Conservation (phyloP, 495 filamentous ascomycete species). For the Aspergillus cavernicola region DNA sequence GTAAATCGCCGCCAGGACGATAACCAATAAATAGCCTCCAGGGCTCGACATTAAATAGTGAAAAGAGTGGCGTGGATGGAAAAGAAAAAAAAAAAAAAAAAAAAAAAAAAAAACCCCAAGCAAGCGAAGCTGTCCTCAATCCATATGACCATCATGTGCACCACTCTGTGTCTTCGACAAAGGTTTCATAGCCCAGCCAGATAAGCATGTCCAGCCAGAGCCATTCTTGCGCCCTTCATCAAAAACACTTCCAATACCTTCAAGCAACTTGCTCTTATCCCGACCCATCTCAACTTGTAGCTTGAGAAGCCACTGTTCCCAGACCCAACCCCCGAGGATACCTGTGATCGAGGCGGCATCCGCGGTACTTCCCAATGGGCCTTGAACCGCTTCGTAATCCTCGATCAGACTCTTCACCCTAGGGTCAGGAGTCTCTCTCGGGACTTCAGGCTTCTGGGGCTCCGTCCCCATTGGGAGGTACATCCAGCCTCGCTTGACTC, state of each 20-base stretch:
- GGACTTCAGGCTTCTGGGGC: constrained; percentile 38
- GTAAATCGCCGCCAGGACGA: constrained; percentile 1
- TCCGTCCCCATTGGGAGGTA: constrained; percentile 81
- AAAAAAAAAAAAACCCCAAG: not conserved
- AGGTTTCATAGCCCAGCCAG: constrained; percentile 88
- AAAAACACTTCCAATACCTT: constrained; percentile 73
- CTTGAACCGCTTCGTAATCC: constrained; percentile 57
- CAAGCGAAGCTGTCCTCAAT: not conserved
- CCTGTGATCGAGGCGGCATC: constrained; percentile 73
- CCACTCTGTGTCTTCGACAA: constrained; percentile 20
- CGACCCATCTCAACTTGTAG: constrained; percentile 79
- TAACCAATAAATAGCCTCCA: constrained; percentile 3
- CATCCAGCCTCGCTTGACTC: constrained; percentile 83
- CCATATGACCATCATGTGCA: not conserved
- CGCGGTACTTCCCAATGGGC: constrained; percentile 68
- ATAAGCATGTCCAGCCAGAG: constrained; percentile 81
- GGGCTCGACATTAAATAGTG: not conserved
- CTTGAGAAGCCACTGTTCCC: constrained; percentile 94
- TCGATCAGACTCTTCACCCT: constrained; percentile 48
- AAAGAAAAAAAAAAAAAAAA: too few species aligned
- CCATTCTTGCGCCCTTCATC: constrained; percentile 79
- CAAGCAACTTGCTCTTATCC: constrained; percentile 60
- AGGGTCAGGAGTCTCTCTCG: constrained; percentile 51
- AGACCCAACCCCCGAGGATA: constrained; percentile 82
- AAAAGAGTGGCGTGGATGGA: constrained; percentile 3